Evolutionary conservation across 352 stramenopile species (phyloP), one percentile per base, ranked within the genome.

Genomic region (Thraustochytrium sp.): DNA sequence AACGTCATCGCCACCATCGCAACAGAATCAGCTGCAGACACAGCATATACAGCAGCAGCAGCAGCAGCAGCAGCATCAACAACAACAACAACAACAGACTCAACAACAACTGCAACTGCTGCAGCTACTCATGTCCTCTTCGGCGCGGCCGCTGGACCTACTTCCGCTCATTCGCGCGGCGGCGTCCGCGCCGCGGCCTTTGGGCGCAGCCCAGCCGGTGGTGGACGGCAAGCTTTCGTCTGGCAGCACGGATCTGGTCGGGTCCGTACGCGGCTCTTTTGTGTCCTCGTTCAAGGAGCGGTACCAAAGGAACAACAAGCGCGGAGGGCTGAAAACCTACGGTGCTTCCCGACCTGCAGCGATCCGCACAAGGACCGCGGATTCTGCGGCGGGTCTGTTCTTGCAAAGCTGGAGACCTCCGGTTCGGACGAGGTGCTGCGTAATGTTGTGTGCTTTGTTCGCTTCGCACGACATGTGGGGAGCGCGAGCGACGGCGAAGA

Each of bases 301-400:
- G 2, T 95, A 95, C 85, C 92, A 95, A 74, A 90, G 91, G 18
- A 95, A 95, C 87, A 95, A 95, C 84, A 95, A 95, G 85, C 94
- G 94, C 61, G 91, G 92, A 42, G 91, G 91, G 0, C 90, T 95
- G 76, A 95, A 95, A 95, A 95, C 59, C 82, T 95, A 31, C 90
- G 92, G 8, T 95, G 92, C 75, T 95, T 84, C 26, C 75, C 75
- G 0, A 68, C 9, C 9, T 95, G 91, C 31, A 92, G 94, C 54
- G 90, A 90, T 0, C 88, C 89, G 5, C 92, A 95, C 82, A 90
- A 93, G 82, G 92, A 88, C 76, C 93, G 90, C 0, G 91, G 91
- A 0, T 95, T 95, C 48, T 95, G 92, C 56, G 92, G 92, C 26
- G 90, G 93, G 84, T 93, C 92, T 21, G 92, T 95, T 56, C 86